Conservation (phyloP, 129 eudicot species). For the Chrysanthemum makinoi region DNA sequence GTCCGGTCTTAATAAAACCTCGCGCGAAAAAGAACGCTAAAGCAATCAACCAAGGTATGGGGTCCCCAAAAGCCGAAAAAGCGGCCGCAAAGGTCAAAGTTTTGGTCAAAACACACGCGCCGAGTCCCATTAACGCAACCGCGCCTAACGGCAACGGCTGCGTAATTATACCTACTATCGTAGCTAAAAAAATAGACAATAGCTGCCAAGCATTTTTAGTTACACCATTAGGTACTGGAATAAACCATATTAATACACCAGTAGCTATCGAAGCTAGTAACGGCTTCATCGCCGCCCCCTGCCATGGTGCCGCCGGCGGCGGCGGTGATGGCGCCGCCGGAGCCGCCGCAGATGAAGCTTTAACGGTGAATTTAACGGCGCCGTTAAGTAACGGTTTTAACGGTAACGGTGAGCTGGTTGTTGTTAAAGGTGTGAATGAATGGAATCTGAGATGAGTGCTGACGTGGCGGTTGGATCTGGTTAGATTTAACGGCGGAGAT, state of each 20-base stretch:
- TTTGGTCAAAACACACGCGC: constrained; percentile 79
- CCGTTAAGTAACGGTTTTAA: constrained; percentile 13
- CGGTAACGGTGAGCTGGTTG: no score
- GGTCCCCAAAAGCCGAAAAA: constrained; percentile 93
- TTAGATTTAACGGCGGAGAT: constrained; percentile 31
- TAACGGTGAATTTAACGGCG: constrained; percentile 12
- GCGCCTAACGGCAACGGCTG: constrained; percentile 87
- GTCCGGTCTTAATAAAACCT: constrained; percentile 88
- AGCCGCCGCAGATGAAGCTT: constrained; percentile 32
- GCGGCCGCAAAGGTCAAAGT: constrained; percentile 90
- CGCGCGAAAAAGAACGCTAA: constrained; percentile 91
- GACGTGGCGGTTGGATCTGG: not conserved
- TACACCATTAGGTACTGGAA: constrained; percentile 71
- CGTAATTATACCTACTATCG: constrained; percentile 78
- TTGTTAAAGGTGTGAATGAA: not conserved
- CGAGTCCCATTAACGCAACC: constrained; percentile 76
- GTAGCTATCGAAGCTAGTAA: constrained; percentile 60
- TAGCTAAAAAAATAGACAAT: constrained; percentile 69
- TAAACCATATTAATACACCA: constrained; percentile 65
- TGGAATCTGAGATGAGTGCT: not conserved
- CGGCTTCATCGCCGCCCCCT: constrained; percentile 71
- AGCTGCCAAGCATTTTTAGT: constrained; percentile 69
- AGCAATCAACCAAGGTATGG: constrained; percentile 92
- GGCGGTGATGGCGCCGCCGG: constrained; percentile 40
- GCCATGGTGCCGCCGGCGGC: constrained; percentile 61